Conservation (phyloP, 2,329 filamentous ascomycete species). For the Ilyonectria mors-panacis region DNA sequence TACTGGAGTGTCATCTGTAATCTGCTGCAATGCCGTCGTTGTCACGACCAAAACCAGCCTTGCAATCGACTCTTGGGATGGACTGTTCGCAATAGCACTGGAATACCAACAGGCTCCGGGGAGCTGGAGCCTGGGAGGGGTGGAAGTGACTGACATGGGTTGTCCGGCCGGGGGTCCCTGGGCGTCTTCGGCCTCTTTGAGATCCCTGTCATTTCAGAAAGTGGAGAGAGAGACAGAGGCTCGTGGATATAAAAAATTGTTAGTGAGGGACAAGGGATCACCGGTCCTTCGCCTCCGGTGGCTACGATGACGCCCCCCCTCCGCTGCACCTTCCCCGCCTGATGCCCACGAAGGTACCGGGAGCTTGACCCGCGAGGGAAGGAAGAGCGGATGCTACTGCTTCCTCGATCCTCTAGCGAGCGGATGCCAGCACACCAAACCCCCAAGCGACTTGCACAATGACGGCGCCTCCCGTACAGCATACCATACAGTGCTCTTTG, state of each 20-base stretch:
- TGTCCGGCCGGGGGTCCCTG: constrained; percentile 22
- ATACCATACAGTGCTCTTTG: background rate
- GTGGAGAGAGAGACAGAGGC: constrained; percentile 33
- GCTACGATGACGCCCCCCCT: constrained; percentile 36
- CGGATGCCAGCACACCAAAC: constrained; percentile 21
- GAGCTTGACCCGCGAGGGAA: constrained; percentile 13
- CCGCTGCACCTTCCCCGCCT: constrained; percentile 17
- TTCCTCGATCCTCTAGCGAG: constrained; percentile 2
- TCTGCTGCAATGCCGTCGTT: constrained; percentile 5
- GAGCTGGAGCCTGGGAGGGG: constrained; percentile 15
- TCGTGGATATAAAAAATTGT: constrained; percentile 43
- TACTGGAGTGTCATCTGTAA: constrained; percentile 4
- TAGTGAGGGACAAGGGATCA: constrained; percentile 41
- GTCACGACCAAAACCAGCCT: constrained; percentile 3
- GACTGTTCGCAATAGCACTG: constrained; percentile 17
- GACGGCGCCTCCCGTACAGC: constrained; percentile 8
- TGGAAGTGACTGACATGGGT: constrained; percentile 24
- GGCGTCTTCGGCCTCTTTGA: constrained; percentile 14
- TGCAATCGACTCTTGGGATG: constrained; percentile 18
- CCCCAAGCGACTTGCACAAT: constrained; percentile 9
- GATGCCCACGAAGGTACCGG: constrained; percentile 35
- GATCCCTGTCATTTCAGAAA: constrained; percentile 13
- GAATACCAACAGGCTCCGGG: constrained; percentile 18
- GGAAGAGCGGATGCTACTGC: constrained; percentile 4
- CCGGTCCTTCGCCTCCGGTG: constrained; percentile 30